Base-by-base conservation (phyloP, 176 grass and related monocot species). In the Phragmites australis region DNA sequence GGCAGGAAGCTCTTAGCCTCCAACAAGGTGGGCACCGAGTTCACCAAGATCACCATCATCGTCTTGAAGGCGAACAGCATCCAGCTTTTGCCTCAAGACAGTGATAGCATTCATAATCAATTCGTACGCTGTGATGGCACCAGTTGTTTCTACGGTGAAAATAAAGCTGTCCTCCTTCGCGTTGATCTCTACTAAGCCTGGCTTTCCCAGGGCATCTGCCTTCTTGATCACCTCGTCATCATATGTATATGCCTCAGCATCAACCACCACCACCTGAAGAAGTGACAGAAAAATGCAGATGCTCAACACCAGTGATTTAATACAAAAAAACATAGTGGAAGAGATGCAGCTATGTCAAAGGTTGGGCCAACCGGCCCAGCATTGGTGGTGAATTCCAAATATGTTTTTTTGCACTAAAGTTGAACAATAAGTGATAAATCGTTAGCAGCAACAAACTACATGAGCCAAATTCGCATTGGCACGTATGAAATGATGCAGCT, bases 211-310 rank as follows among this genome's bases (percentile, higher is more conserved):
- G 25, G 96, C 90, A 44, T 95, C 96, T 8, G 93, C 81, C 79
- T 95, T 93, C 86, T 95, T 95, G 73, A 99, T 84, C 53, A 94
- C 92, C 86, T 98, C 95, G 5, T 94, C 92, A 0, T 98, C 95
- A 12, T 94, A 98, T 2, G 95, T 98, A 39, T 98, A 98, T 9
- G 84, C 88, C 84, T 95, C 96, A 18, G 84, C 27, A 73, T 99
- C 93, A 51, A 79, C 39, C 21, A 88, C 86, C 43, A 80, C 76
- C 42, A 93, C 90, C 92, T 99, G 63, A 78, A 29, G 62, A 68
- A 43, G 31, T 42, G 8, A 51, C 30, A 78, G 13, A 56, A 15
- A 52, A 70, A 15, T 37, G 65, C 0, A 44, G n/a, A 10, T 23
- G 9, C n/a, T 50, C 22, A 83, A 39, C 12, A 57, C 39, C 10